Conservation (phyloP, 2,329 filamentous ascomycete genomes). For the Aspergillus versicolor region DNA sequence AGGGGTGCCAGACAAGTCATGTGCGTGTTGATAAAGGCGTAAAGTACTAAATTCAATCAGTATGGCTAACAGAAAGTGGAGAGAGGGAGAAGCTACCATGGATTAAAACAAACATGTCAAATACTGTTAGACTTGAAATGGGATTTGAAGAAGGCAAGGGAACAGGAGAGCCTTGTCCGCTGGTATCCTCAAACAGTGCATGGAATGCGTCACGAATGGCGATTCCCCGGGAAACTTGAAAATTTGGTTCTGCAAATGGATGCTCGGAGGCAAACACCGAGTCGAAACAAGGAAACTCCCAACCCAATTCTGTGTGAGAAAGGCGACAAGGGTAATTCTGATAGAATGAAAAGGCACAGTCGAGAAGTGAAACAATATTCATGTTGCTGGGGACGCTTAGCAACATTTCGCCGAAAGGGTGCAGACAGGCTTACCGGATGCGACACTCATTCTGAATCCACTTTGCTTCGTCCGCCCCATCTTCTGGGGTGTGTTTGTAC, state of each 20-base stretch:
- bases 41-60: slow-evolving; percentile 32
- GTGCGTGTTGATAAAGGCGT: slow-evolving; percentile 42
- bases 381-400: slow-evolving; percentile 34
- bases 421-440: slow-evolving; percentile 34
- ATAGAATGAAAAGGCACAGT: slow-evolving; percentile 47
- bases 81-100: slow-evolving; percentile 31
- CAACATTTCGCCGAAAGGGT: neutral
- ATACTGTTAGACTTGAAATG: slow-evolving; percentile 30
- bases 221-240: slow-evolving; percentile 36
- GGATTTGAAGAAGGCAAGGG: neutral
- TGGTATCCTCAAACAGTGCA: slow-evolving; percentile 34
- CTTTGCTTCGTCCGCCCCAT: slow-evolving; percentile 36
- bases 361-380: slow-evolving; percentile 41
- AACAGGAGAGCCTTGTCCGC: slow-evolving; percentile 14
- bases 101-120: slow-evolving; percentile 46
- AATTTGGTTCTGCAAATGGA: slow-evolving; percentile 43
- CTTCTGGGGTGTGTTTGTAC: slow-evolving; percentile 38
- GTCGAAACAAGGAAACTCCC: slow-evolving; percentile 45
- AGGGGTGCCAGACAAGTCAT: slow-evolving; percentile 38
- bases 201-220: slow-evolving; percentile 42
- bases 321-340: slow-evolving; percentile 47
- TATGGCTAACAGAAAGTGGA: neutral
- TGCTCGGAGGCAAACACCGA: slow-evolving; percentile 40
- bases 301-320: slow-evolving; percentile 41
- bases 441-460: slow-evolving; percentile 48